Evolutionary conservation across 805 yeast genomes (phyloP).

Genomic region (Jamesozyma lodderae): DNA sequence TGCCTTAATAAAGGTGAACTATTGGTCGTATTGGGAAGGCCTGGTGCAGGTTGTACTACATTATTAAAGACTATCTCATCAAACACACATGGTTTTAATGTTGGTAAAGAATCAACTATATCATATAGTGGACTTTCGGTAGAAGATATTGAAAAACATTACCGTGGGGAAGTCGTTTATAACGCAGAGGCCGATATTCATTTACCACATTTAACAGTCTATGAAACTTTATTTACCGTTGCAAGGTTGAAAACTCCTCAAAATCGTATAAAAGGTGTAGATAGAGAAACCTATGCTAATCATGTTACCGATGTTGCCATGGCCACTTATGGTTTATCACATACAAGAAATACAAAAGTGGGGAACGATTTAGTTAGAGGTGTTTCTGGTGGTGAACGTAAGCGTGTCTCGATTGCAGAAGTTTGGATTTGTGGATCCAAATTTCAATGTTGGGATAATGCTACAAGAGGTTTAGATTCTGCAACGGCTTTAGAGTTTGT

Average conservation of each 20-base stretch:
- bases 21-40: constrained; percentile 68
- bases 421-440: constrained; percentile 43
- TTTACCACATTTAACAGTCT: constrained; percentile 37
- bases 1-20: constrained; percentile 53
- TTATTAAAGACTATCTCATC: constrained; percentile 47
- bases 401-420: constrained; percentile 67
- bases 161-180: constrained; percentile 55
- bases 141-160: constrained; percentile 36
- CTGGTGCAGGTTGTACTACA: constrained; percentile 67
- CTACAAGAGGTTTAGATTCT: constrained; percentile 57
- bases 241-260: constrained; percentile 47
- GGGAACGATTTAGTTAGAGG: constrained; percentile 51
- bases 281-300: constrained; percentile 40
- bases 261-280: constrained; percentile 44
- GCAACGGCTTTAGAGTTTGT: constrained; percentile 53
- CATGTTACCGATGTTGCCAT: constrained; percentile 43
- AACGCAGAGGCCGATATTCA: constrained; percentile 46
- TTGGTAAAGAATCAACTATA: constrained; percentile 36
- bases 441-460: constrained; percentile 48
- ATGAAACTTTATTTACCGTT: constrained; percentile 48
- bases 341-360: constrained; percentile 56
- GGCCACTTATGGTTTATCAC: constrained; percentile 44
- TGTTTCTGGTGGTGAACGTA: constrained; percentile 71
- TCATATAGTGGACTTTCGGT: constrained; percentile 43
- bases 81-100: constrained; percentile 46